Evolutionary conservation across 75 land plant genomes (phyloP), one percentile per base, ranked within the genome.

Genomic region (Picea glauca): DNA sequence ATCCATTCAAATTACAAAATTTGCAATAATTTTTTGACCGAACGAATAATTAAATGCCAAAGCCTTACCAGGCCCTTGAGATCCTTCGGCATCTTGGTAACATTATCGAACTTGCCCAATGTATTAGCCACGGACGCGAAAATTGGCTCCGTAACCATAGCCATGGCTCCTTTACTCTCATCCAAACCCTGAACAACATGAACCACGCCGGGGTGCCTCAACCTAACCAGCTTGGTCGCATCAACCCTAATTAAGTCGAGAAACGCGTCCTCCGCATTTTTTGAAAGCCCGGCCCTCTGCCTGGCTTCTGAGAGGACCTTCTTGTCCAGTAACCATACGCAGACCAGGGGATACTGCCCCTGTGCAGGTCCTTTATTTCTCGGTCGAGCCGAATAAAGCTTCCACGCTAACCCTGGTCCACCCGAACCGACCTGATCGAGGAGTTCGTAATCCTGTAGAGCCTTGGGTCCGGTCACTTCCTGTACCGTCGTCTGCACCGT

Each of bases 111-210:
- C 30, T 76, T 68, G 57, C 99, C 99, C n/a, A 95, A 57, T 60
- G 87, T 89, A 79, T 97, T 97, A 9, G 98, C 99, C 26, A 93
- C 92, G 13, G 98, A 92, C 1, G 99, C 95, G 68, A 94, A 97
- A 58, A 97, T 81, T 23, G 99, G 98, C 82, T 97, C 99, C 3
- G 99, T 97, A 26, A 94, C 99, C 96, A 97, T 91, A 4, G 99
- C 93, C 98, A 97, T 94, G n/a, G 94, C 96, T 59, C 85, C 90
- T 90, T 97, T 97, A 78, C 78, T 94, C 93, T 97, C 99, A 58
- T 97, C 99, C 62, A 97, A 80, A 4, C 86, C 96, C 87, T 94
- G 98, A 58, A 97, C 90, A 23, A 97, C 98, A 63, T 97, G 95
- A 30, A 97, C 88, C 14, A 97, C 98, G 0, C 98, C 99, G 2